Conservation (phyloP, 2,329 filamentous ascomycete species). For the Phoma herbarum region DNA sequence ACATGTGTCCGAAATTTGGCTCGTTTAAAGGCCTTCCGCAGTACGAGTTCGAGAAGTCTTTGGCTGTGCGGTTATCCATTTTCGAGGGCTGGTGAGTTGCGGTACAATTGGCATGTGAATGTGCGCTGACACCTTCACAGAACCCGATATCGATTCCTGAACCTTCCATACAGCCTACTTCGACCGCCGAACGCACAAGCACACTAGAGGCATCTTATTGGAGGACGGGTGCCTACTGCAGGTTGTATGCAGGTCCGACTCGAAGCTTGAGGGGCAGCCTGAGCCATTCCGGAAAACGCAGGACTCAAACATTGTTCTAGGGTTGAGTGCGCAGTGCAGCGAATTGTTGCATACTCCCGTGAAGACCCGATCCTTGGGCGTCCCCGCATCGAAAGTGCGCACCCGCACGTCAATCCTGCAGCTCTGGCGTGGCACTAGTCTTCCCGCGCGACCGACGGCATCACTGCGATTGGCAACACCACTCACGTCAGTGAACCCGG, state of each 20-base stretch:
- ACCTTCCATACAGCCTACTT: conserved; percentile 14
- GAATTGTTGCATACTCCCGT: conserved; percentile 29
- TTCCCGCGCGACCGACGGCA: conserved; percentile 30
- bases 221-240: conserved; percentile 4
- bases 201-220: conserved; percentile 3
- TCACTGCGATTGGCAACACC: conserved; percentile 23
- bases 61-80: conserved; percentile 32
- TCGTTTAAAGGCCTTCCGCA: conserved; percentile 37
- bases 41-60: conserved; percentile 39
- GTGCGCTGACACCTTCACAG: conserved; percentile 29
- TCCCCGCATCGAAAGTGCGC: conserved; percentile 39
- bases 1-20: conserved; percentile 38
- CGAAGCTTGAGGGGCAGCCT: neutral
- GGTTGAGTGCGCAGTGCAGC: conserved; percentile 12
- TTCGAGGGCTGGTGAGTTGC: conserved; percentile 24
- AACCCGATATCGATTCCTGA: conserved; percentile 19
- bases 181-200: conserved; percentile 10
- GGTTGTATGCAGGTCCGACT: conserved; percentile 1
- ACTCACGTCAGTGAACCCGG: conserved; percentile 27
- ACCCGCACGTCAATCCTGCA: conserved; percentile 30
- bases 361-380: conserved; percentile 28
- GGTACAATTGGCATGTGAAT: conserved; percentile 16
- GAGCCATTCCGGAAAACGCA: neutral
- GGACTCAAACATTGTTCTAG: neutral
- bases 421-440: conserved; percentile 30